Evolutionary conservation across 495 filamentous ascomycete species (phyloP).

Genomic region (Aspergillus saccharolyticus): DNA sequence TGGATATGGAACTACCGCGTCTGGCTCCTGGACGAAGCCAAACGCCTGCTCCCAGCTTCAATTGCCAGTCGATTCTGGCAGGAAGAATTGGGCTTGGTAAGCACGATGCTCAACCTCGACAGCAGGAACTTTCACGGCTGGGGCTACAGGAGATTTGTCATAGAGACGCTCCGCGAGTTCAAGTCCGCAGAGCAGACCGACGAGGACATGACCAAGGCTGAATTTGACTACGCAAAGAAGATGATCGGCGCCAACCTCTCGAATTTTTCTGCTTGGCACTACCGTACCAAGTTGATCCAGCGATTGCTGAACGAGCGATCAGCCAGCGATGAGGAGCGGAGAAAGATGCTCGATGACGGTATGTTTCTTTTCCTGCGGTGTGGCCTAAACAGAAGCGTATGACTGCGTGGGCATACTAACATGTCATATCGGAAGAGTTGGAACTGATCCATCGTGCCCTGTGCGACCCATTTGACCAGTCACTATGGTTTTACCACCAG

Average conservation of each 20-base stretch:
- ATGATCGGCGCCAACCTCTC: slow-evolving; percentile 80
- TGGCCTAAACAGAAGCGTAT: not conserved
- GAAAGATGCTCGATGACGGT: slow-evolving; percentile 70
- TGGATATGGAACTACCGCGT: slow-evolving; percentile 98
- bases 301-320: slow-evolving; percentile 62
- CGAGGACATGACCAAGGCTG: slow-evolving; percentile 63
- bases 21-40: slow-evolving; percentile 75
- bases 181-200: slow-evolving; percentile 34
- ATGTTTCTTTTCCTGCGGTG: slow-evolving; percentile 13
- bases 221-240: slow-evolving; percentile 83
- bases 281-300: slow-evolving; percentile 76
- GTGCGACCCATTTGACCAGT: slow-evolving; percentile 87
- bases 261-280: slow-evolving; percentile 98
- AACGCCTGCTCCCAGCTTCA: slow-evolving; percentile 49
- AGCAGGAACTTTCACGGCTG: slow-evolving; percentile 95
- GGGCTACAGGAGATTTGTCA: slow-evolving; percentile 79
- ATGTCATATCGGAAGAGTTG: slow-evolving; percentile 51
- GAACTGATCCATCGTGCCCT: slow-evolving; percentile 68
- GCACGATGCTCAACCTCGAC: slow-evolving; percentile 82
- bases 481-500: slow-evolving; percentile 93
- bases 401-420: not conserved
- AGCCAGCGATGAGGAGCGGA: slow-evolving; percentile 57
- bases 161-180: slow-evolving; percentile 60
- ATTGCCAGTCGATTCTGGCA: slow-evolving; percentile 68
- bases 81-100: slow-evolving; percentile 71